Conservation (phyloP, 202 grass and related monocot species). For the Dendrocalamus latiflorus region DNA sequence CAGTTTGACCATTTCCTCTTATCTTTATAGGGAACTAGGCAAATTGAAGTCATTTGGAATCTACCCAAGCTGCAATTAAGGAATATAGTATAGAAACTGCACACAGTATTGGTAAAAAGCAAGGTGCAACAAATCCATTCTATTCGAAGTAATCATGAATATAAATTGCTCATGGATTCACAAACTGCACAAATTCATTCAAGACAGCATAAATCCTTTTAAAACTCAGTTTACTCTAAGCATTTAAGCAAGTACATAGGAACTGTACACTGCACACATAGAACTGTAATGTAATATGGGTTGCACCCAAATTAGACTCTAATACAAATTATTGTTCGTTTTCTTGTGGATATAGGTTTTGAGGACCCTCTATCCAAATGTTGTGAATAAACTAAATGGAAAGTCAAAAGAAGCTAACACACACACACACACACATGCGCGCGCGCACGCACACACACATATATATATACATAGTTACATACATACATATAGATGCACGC, state of each 20-base stretch:
- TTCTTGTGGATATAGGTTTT: not conserved
- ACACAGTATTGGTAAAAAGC: not conserved
- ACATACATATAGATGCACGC: no score
- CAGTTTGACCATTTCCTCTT: not conserved
- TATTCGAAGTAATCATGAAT: not conserved
- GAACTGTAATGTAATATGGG: not conserved
- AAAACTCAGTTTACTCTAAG: not conserved
- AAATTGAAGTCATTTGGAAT: not conserved
- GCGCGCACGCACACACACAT: not conserved
- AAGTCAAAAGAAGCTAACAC: conserved; percentile 11
- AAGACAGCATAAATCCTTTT: not conserved
- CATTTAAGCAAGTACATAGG: not conserved
- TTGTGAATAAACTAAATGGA: conserved; percentile 8
- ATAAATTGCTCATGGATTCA: not conserved
- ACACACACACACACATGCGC: no score
- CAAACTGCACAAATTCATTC: not conserved
- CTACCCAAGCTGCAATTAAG: not conserved
- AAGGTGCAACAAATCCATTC: not conserved
- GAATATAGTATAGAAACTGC: not conserved
- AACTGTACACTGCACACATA: not conserved
- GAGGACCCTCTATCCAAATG: not conserved
- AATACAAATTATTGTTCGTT: conserved; percentile 18
- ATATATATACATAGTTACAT: not conserved
- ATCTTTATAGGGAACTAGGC: not conserved
- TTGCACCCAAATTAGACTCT: not conserved